Evolutionary conservation across 139 green algal species (phyloP).

Genomic region (Coelastrella sp.): DNA sequence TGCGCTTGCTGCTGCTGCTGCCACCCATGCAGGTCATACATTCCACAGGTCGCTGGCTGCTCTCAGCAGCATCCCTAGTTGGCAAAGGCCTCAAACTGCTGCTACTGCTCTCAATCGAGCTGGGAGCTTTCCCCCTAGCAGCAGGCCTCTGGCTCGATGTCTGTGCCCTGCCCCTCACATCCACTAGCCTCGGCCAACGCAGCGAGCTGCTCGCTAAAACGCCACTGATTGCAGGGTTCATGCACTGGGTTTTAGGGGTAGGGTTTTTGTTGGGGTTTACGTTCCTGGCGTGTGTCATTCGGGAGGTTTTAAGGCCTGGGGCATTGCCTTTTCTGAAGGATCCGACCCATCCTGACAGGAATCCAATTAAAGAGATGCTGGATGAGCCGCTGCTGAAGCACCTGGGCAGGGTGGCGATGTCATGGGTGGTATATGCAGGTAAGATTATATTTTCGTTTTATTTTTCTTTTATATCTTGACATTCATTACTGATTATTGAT

Average conservation of each 20-base stretch:
- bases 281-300: constrained; percentile 26
- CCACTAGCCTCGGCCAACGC: constrained; percentile 8
- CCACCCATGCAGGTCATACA: not conserved
- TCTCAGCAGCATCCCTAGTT: not conserved
- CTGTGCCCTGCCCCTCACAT: constrained; percentile 47
- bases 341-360: constrained; percentile 43
- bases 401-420: constrained; percentile 13
- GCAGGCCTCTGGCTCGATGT: constrained; percentile 48
- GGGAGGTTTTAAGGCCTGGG: constrained; percentile 54
- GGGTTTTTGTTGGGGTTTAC: constrained; percentile 48
- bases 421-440: constrained; percentile 40
- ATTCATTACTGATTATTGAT: not conserved
- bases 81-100: constrained; percentile 20
- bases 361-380: constrained; percentile 48
- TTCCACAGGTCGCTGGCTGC: constrained; percentile 31
- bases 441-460: not conserved
- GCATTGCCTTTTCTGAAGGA: constrained; percentile 50
- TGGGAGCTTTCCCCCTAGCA: constrained; percentile 27
- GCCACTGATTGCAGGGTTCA: constrained; percentile 5
- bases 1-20: constrained; percentile 6
- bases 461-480: not conserved
- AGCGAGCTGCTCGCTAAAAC: not conserved
- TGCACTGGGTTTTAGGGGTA: constrained; percentile 50
- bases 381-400: constrained; percentile 43
- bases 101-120: constrained; percentile 48